Base-by-base conservation (phyloP, 345 rosid species). In the Trapa bicornis region DNA sequence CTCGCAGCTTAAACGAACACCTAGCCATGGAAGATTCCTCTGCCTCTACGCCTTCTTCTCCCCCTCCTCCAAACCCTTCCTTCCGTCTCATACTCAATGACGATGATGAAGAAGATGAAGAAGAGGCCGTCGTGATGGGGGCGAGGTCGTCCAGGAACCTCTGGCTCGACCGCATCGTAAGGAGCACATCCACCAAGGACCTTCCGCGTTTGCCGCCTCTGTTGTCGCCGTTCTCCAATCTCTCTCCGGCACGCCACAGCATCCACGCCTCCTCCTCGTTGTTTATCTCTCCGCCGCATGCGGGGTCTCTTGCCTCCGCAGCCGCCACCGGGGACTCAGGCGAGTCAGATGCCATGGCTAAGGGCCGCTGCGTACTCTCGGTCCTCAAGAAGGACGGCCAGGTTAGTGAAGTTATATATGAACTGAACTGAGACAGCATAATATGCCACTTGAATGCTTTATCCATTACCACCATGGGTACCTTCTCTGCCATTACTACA, bases 351-450 rank as follows among this genome's bases (percentile, higher is more conserved):
- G 60, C 75, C 7, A 11, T 70, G 35, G 22, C 69, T 15, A 56
- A 79, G 16, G 76, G 78, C 61, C 66, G 77, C 37, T 81, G 87
- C 66, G 12, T 81, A 11, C 75, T 82, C 56, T 83, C 89, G 0
- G 66, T 82, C 65, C 68, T 79, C 37, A 74, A 79, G 66, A 83
- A 78, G 42, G 86, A 81, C 2, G 89, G 85, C 2, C 89, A 85
- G 73, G 67, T 65, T n/a, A 10, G 47, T 38, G 16, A 1, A 22
- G 29, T 17, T 22, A 22, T 22, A 22, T 22, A 22, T 22, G 29
- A 22, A 22, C 29, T 22, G 29, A 22, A 22, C 29, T 22, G 29
- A 22, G 29, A 22, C 29, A 22, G 29, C 29, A 22, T 22, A 22
- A 22, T 22, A 22, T 22, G 29, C 29, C 29, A 22, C 29, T 22